Evolutionary conservation across 768 basidiomycete species (phyloP), one percentile per base, ranked within the genome.

Genomic region (Gloeostereum incarnatum): DNA sequence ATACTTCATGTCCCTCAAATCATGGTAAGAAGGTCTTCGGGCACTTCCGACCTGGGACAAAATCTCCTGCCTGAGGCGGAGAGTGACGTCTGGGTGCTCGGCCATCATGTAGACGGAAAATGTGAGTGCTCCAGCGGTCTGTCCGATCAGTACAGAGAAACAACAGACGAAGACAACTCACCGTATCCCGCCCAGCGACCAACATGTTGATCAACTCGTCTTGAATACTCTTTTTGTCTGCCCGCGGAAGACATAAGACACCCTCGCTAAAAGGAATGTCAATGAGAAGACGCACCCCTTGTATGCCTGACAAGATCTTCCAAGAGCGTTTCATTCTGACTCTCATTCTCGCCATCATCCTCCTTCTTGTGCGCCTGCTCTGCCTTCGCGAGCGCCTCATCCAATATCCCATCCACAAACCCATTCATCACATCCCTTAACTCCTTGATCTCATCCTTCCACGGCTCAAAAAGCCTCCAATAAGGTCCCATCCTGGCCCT

Each of bases 321-420:
- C 43, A 73, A 52, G 19, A 71, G 54, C 3, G 65, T 66, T 26
- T 61, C 63, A 7, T 53, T 42, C 9, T 32, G 34, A 39, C 31
- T 45, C 29, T 45, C 41, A 36, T 48, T 45, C 27, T 39, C 35
- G 13, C 43, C 31, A 13, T 41, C 42, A 21, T 47, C 38, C 35
- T 45, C 51, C 21, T 55, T 49, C 16, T 19, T 25, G 54, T 63
- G 62, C 40, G 13, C 11, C 46, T 46, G 45, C 13, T 39, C 16
- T 14, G 38, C 43, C 31, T 49, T 58, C 46, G 54, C 66, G 13
- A 76, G 49, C 6, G 64, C 64, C 22, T 67, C 56, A 24, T 54
- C 50, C 9, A 75, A 43, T 11, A 76, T 65, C 0, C 71, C 73
- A 7, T 71, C 63, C 20, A 75, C 58, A 45, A 70, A 68, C n/a